Base-by-base conservation (phyloP, 306 rosid species). In the Dryas alaskensis region DNA sequence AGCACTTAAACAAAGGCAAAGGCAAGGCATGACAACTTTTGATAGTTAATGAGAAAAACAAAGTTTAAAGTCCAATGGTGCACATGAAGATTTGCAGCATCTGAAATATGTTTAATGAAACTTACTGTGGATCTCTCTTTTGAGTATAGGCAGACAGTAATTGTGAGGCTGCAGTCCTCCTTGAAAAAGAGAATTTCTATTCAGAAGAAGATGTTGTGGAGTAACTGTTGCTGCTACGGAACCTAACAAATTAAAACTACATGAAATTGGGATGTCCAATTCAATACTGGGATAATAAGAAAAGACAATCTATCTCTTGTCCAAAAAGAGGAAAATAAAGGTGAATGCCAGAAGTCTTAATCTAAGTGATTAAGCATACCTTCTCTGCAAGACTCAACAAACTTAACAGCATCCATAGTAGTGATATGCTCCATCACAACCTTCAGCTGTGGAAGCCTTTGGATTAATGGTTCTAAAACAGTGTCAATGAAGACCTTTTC, bases 341-440 rank as follows among this genome's bases (percentile, higher is more conserved):
- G 25, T 25, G 53, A 19, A 65, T 16, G 25, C 22, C 4, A 59
- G 7, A 5, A 16, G 8, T 65, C 27, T 42, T 73, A 25, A 25
- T 67, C 69, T n/a, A 72, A 80, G 70, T 78, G 51, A 78, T 25
- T 49, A 69, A 8, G 14, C 47, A 58, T 79, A 85, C 97, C 93
- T 83, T 85, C 89, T 75, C 82, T 83, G 78, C 88, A 89, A 61
- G 98, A 89, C 80, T 82, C 78, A 42, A 91, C 90, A 82, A 91
- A 93, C 25, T 67, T 82, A 80, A 80, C 97, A 37, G 96, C 98
- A 81, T 93, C 93, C 81, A 76, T 69, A 31, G 98, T 93, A 79
- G 97, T 93, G 73, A 93, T 81, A 81, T 93, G 98, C 85, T 93
- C 97, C 98, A 93, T 90, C 80, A 90, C 97, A 67, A 93, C 85